A percentile compares a stretch with the other conserved stretches of the same genome.
These are phyloP conservation scores for Citrus inodora DNA, from an alignment of 345 rosid species.

Conservation along the genomic window DNA sequence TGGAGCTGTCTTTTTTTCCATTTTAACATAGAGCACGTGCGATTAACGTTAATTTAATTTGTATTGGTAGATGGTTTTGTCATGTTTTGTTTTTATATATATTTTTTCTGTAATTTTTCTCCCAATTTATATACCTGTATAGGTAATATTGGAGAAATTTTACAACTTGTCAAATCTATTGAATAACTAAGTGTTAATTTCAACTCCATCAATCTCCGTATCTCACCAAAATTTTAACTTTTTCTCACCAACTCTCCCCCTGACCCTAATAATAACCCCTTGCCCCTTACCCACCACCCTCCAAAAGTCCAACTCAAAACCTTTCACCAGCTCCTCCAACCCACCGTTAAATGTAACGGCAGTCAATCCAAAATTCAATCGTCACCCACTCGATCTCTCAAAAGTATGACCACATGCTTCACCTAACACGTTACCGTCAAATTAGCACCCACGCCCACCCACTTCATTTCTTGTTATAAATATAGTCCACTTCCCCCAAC, in stretches of 20 bases:
- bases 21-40: too few relatives aligned
- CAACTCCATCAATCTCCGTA: neutral
- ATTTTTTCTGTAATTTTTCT: too few relatives aligned
- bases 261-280: neutral
- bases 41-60: too few relatives aligned
- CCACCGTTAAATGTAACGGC: slow-evolving; percentile 10
- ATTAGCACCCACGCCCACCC: neutral
- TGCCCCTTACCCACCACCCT: neutral
- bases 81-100: too few relatives aligned
- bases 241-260: too few relatives aligned
- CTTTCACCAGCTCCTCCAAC: neutral
- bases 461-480: neutral
- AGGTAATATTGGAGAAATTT: too few relatives aligned
- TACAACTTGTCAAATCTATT: too few relatives aligned
- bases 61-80: too few relatives aligned
- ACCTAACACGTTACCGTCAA: slow-evolving; percentile 7
- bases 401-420: neutral
- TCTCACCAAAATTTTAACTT: neutral
- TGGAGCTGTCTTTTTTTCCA: too few relatives aligned
- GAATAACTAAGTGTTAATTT: neutral
- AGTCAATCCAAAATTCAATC: neutral
- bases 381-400: neutral
- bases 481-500: too few relatives aligned
- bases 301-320: too few relatives aligned
- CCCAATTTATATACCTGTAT: too few relatives aligned